Base-by-base conservation (phyloP, 2,329 filamentous ascomycete genomes). In the Cladosporium cucumerinum region DNA sequence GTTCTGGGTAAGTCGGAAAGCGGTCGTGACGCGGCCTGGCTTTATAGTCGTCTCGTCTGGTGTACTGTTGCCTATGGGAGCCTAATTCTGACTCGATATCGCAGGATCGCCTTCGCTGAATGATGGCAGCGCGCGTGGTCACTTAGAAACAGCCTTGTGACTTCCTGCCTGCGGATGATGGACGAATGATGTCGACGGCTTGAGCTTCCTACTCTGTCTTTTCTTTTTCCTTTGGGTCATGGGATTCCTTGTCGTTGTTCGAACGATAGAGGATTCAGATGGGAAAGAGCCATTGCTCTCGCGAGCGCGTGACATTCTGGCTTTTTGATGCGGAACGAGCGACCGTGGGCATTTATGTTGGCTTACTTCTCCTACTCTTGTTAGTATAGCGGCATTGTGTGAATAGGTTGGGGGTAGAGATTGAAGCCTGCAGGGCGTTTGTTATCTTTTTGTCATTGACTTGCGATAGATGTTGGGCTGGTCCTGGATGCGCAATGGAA, bases 321-420 rank as follows among this genome's bases (percentile, higher is more conserved):
- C 16, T 28, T 52, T n/a, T 52, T 28, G 5, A 54, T 32, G 51
- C 26, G 51, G 51, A 8, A 2, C 21, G 6, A 30, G 26, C 25
- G 51, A 14, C 2, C 32, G 21, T 21, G 26, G n/a, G 51, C 51
- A 54, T 54, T 30, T 32, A 8, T 21, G 23, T 32, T 32, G 51
- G 51, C 16, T 30, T 28, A 54, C 30, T 30, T 25, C 23, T 54
- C 51, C 26, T 21, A 54, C 51, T 32, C n/a, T 21, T 32, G 7
- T 28, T 54, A 54, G 28, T 28, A 54, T 54, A 54, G 54, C 54
- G 54, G 54, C 54, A 57, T 57, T 39, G 54, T 32, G 32, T 34
- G 52, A 30, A 23, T 57, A 30, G 25, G 28, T 8, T 34, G 5
- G 10, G 52, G 30, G 51, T 6, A 30, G 51, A 32, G 54, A 21